A percentile compares a stretch with the other conserved stretches of the same genome.
These are phyloP conservation scores for Hylodesmum podocarpum DNA, from an alignment of 306 rosid species.

Conservation along the genomic window DNA sequence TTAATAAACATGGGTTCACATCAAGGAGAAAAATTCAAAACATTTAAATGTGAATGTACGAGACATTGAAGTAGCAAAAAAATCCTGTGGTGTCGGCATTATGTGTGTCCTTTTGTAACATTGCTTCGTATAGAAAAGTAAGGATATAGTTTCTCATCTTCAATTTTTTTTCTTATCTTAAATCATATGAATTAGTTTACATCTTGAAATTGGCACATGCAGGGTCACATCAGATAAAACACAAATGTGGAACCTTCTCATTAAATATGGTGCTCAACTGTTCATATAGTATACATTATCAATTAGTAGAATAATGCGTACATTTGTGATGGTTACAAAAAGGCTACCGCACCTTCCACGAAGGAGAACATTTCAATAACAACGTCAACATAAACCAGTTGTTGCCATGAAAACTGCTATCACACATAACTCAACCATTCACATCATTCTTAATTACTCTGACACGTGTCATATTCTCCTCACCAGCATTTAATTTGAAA, in stretches of 20 bases:
- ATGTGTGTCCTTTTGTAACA: background rate
- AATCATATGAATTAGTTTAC: no score
- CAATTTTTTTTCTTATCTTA: background rate
- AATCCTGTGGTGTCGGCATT: background rate
- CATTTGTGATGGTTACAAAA: background rate
- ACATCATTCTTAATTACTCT: background rate
- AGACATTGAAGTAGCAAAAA: background rate
- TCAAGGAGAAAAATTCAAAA: background rate
- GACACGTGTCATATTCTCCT: slow-evolving; percentile 1
- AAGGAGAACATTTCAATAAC: background rate
- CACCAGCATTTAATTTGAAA: background rate
- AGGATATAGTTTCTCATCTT: background rate
- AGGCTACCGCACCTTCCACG: slow-evolving; percentile 1
- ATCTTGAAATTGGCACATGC: background rate
- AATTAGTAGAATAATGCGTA: background rate
- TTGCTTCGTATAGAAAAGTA: background rate
- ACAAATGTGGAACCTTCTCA: slow-evolving; percentile 13
- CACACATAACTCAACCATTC: background rate
- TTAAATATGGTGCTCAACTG: background rate
- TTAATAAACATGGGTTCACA: background rate
- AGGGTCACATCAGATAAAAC: background rate
- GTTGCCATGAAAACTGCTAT: background rate
- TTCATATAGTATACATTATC: background rate
- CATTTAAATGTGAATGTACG: background rate
- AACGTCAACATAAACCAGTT: background rate